These are phyloP conservation scores for Macrotyloma uniflorum DNA, from an alignment of 306 rosid genomes.

Conservation along the genomic window DNA sequence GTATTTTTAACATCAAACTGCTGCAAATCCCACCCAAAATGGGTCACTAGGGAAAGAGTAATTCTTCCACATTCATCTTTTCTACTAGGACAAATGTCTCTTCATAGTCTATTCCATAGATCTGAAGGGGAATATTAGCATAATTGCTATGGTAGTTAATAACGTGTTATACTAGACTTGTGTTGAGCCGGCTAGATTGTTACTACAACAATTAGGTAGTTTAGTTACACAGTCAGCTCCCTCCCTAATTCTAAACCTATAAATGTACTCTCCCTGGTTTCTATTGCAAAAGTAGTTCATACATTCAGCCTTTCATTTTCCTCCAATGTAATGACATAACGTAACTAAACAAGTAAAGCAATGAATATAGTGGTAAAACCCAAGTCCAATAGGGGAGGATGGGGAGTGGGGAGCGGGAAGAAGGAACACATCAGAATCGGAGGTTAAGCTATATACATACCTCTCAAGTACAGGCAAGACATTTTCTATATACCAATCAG, in stretches of 20 bases:
- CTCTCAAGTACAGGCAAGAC: slow-evolving; percentile 79
- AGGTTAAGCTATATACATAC: slow-evolving; percentile 38
- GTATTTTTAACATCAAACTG: neutral
- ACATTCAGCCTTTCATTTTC: neutral
- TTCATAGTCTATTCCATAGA: too few species aligned
- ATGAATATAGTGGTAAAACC: slow-evolving; percentile 28
- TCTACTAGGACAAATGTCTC: neutral
- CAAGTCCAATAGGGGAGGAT: neutral
- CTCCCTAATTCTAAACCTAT: neutral
- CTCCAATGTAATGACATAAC: neutral
- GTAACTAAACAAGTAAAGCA: slow-evolving; percentile 15
- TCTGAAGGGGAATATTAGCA: neutral
- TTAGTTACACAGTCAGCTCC: neutral
- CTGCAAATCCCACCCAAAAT: neutral
- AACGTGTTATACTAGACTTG: neutral
- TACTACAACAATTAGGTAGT: neutral
- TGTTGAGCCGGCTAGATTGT: neutral
- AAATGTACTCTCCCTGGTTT: neutral
- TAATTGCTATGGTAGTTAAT: neutral
- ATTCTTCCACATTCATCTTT: neutral
- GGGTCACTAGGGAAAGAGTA: neutral
- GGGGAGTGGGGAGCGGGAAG: too few species aligned
- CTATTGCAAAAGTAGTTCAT: neutral
- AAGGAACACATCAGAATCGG: neutral
- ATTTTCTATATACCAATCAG: slow-evolving; percentile 88